These are phyloP conservation scores for Acer negundo DNA, from an alignment of 345 rosid species.

Conservation along the genomic window DNA sequence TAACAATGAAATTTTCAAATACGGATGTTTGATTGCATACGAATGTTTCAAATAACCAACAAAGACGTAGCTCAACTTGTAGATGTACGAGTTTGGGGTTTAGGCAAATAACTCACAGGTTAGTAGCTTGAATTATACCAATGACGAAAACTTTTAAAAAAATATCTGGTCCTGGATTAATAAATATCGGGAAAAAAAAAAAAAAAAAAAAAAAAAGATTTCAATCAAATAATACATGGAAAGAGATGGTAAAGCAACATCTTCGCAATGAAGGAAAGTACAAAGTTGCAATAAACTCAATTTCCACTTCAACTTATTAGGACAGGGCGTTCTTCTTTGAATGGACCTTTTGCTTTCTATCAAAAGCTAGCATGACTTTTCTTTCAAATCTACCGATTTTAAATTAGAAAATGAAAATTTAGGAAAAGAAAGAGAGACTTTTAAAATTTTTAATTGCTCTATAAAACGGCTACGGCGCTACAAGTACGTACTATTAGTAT, in stretches of 20 bases:
- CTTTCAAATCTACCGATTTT: neutral
- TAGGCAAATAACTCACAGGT: too few relatives aligned
- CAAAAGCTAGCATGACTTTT: constrained; percentile 6
- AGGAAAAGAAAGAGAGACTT: neutral
- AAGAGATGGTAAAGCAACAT: constrained; percentile 29
- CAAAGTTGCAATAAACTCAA: constrained; percentile 16
- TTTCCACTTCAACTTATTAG: constrained; percentile 27
- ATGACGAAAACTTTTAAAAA: too few relatives aligned
- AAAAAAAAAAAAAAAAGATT: neutral
- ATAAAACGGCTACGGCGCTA: too few relatives aligned
- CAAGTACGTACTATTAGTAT: too few relatives aligned
- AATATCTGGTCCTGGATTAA: too few relatives aligned
- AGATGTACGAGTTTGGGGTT: too few relatives aligned
- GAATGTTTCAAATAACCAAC: too few relatives aligned
- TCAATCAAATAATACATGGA: neutral
- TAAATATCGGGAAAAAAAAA: too few relatives aligned
- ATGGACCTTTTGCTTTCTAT: constrained; percentile 17
- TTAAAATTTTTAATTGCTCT: neutral
- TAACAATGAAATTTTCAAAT: too few relatives aligned
- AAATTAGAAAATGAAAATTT: neutral
- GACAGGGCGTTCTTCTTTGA: constrained; percentile 24
- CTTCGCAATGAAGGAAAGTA: constrained; percentile 62
- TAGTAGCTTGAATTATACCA: too few relatives aligned
- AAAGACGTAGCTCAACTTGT: too few relatives aligned
- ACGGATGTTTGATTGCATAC: too few relatives aligned